Evolutionary conservation across 257 asterid genomes (phyloP).

Genomic region (Solanum bulbocastanum): DNA sequence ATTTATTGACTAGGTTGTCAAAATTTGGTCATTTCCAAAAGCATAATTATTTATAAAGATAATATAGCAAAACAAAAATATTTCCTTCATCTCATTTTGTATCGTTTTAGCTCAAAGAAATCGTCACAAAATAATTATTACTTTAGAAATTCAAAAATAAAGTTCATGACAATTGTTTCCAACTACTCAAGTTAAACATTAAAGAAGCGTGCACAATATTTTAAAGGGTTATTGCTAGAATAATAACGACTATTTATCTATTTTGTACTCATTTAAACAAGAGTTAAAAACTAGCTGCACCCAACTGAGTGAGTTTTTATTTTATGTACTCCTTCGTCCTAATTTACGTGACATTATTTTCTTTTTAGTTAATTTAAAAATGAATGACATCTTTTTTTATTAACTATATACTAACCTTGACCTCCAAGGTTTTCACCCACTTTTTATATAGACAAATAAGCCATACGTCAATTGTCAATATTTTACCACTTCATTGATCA

Average conservation of each 20-base stretch:
- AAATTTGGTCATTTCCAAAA: not conserved
- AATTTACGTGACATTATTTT: too few relatives aligned
- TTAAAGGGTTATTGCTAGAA: too few relatives aligned
- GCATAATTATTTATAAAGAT: not conserved
- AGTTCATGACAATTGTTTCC: not conserved
- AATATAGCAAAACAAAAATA: not conserved
- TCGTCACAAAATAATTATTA: not conserved
- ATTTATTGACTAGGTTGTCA: not conserved
- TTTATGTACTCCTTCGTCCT: too few relatives aligned
- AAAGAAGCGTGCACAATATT: not conserved
- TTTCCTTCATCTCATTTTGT: not conserved
- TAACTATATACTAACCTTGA: too few relatives aligned
- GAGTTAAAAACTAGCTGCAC: too few relatives aligned
- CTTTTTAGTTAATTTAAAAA: too few relatives aligned
- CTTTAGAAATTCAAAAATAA: not conserved
- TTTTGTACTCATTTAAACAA: too few relatives aligned
- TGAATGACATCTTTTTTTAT: too few relatives aligned
- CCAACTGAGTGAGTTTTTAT: too few relatives aligned
- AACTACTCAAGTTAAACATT: not conserved
- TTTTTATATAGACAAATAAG: not conserved
- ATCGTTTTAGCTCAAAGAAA: not conserved
- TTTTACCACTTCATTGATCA: not conserved
- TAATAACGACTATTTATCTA: too few relatives aligned
- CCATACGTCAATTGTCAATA: not conserved
- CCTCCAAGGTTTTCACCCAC: not conserved